phyloP scores from a whole-genome alignment of 257 asterid genomes.

The Solanum bulbocastanum region DNA sequence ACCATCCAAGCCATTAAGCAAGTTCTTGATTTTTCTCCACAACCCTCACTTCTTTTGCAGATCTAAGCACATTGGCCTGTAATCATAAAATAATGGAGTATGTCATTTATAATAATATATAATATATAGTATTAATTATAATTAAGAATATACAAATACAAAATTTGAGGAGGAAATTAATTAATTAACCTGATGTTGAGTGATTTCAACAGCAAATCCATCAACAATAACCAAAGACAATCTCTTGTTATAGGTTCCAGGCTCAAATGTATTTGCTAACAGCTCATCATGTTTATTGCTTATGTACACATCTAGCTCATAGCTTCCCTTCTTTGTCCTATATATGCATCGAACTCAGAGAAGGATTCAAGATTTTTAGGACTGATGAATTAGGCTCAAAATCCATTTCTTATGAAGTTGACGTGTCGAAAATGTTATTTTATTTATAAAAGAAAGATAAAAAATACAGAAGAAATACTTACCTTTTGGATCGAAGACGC shows the following conservation, averaged over 20 bases:
- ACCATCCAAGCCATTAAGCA: conserved; percentile 5
- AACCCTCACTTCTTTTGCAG: conserved; percentile 67
- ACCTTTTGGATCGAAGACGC: conserved; percentile 68
- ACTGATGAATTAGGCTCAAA: too few relatives aligned
- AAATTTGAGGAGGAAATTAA: neutral
- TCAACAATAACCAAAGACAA: conserved; percentile 78
- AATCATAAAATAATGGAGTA: neutral
- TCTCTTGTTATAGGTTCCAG: conserved; percentile 63
- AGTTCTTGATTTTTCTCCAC: conserved; percentile 90
- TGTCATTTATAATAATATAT: neutral
- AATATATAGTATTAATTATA: neutral
- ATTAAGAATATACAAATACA: too few relatives aligned
- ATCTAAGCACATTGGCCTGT: conserved; percentile 74
- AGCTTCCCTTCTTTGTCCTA: conserved; percentile 51
- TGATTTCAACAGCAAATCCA: conserved; percentile 73
- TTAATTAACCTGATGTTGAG: conserved; percentile 49
- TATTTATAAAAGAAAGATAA: too few relatives aligned
- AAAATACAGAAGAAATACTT: neutral
- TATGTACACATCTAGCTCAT: conserved; percentile 57
- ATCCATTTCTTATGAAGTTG: too few relatives aligned
- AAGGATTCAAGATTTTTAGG: neutral
- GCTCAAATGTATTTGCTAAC: conserved; percentile 40
- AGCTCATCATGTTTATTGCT: conserved; percentile 76
- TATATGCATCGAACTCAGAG: neutral
- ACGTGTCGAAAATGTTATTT: too few relatives aligned